phyloP scores from a whole-genome alignment of 371 early-diverging fungal genomes.

The Actinomortierella ambigua region DNA sequence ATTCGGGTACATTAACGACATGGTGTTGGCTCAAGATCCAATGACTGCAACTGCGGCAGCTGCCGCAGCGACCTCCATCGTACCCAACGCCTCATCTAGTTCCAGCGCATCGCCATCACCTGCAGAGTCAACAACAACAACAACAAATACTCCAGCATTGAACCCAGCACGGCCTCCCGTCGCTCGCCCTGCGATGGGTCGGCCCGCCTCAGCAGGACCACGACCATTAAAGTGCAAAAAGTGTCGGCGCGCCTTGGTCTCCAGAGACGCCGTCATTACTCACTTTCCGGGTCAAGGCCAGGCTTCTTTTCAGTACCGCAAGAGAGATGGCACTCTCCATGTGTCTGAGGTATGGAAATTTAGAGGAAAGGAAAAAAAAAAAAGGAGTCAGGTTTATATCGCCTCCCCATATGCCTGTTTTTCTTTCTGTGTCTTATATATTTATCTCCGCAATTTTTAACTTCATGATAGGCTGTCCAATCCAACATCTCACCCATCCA shows the following conservation, averaged over 20 bases:
- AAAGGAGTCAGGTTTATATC: neutral
- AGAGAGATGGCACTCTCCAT: conserved; percentile 61
- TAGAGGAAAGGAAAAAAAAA: neutral
- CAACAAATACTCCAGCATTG: neutral
- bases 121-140: conserved; percentile 2
- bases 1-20: conserved; percentile 53
- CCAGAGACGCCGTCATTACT: conserved; percentile 66
- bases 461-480: conserved; percentile 16
- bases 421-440: neutral
- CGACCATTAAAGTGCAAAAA: conserved; percentile 38
- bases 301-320: conserved; percentile 70
- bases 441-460: neutral
- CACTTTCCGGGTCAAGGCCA: conserved; percentile 80
- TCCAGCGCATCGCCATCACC: neutral
- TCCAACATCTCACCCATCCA: conserved; percentile 21
- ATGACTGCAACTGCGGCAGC: conserved; percentile 18
- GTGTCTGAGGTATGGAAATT: conserved; percentile 25
- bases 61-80: neutral
- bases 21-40: conserved; percentile 58
- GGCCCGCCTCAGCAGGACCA: neutral
- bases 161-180: neutral
- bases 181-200: too few species aligned
- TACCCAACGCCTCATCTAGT: too few species aligned
- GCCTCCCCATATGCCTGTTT: neutral
- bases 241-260: conserved; percentile 61